These are phyloP conservation scores for Aspergillus ibericus DNA, from an alignment of 2,329 filamentous ascomycete species.

Conservation along the genomic window DNA sequence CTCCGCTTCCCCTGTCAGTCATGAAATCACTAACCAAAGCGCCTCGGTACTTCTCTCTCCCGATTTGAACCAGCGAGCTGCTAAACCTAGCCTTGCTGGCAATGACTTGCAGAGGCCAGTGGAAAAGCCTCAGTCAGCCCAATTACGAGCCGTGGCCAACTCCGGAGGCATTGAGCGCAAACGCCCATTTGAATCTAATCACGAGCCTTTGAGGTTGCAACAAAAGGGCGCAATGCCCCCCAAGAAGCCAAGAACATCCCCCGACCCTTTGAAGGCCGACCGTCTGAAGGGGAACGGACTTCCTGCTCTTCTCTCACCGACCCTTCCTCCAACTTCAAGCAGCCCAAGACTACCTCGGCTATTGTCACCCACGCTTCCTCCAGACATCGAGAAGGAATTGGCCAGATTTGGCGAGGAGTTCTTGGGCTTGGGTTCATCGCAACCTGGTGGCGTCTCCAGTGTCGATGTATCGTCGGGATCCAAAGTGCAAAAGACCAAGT, in stretches of 20 bases:
- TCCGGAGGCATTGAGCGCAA: conserved; percentile 27
- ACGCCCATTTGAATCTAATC: conserved; percentile 26
- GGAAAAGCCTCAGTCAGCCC: conserved; percentile 11
- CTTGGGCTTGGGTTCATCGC: conserved; percentile 15
- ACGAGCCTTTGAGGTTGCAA: conserved; percentile 16
- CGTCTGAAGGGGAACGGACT: conserved; percentile 28
- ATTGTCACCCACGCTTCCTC: conserved; percentile 59
- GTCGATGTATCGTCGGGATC: conserved; percentile 20
- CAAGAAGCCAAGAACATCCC: conserved; percentile 45
- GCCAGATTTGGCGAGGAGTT: conserved; percentile 43
- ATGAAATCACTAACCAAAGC: conserved; percentile 21
- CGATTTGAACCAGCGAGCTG: conserved; percentile 22
- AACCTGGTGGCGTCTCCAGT: conserved; percentile 18
- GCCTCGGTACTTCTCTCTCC: conserved; percentile 14
- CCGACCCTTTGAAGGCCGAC: conserved; percentile 28
- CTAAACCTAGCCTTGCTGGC: conserved; percentile 19
- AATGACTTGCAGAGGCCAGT: conserved; percentile 17
- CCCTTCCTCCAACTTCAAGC: conserved; percentile 44
- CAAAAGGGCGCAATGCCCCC: conserved; percentile 29
- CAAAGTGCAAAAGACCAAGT: conserved; percentile 20
- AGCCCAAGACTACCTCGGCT: conserved; percentile 50
- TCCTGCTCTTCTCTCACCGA: conserved; percentile 41
- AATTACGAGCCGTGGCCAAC: conserved; percentile 15
- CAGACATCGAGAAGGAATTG: conserved; percentile 56
- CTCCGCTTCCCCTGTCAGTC: conserved; percentile 26